A percentile compares a stretch with the other conserved stretches of the same genome.
phyloP scores from a whole-genome alignment of 2,329 filamentous ascomycete species.

The Pyrenophora tritici-repentis region DNA sequence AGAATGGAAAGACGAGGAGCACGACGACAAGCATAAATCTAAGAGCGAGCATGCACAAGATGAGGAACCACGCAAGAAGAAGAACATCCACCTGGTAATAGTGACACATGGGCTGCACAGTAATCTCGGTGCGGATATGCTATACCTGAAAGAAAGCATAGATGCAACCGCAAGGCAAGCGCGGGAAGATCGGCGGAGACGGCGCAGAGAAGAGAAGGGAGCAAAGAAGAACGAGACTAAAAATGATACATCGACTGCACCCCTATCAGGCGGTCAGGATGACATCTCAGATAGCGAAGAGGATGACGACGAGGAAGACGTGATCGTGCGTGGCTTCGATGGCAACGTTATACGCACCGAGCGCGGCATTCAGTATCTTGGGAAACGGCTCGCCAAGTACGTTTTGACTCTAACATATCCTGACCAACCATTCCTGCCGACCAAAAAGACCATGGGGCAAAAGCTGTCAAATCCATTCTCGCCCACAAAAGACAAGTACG shows the following conservation, averaged over 20 bases:
- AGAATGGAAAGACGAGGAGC: constrained; percentile 56
- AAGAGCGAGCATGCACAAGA: constrained; percentile 28
- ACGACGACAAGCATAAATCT: constrained; percentile 32
- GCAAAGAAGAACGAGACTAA: constrained; percentile 5
- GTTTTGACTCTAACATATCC: constrained; percentile 89
- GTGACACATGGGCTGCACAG: constrained; percentile 94
- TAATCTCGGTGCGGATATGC: constrained; percentile 94
- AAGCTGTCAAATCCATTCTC: constrained; percentile 56
- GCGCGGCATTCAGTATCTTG: constrained; percentile 93
- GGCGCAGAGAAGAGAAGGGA: constrained; percentile 50
- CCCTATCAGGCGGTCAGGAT: constrained; percentile 57
- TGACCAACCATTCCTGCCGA: constrained; percentile 83
- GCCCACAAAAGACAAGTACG: constrained; percentile 47
- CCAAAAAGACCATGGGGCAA: constrained; percentile 59
- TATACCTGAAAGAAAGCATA: constrained; percentile 96
- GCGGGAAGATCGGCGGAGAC: constrained; percentile 68
- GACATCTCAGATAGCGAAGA: constrained; percentile 51
- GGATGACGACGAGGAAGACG: constrained; percentile 76
- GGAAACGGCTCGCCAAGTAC: constrained; percentile 90
- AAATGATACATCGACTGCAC: constrained; percentile 49
- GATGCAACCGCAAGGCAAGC: constrained; percentile 80
- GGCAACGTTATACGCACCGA: constrained; percentile 92
- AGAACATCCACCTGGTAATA: constrained; percentile 87
- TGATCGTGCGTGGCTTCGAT: constrained; percentile 86
- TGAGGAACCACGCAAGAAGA: constrained; percentile 59